Evolutionary conservation across 768 basidiomycete species (phyloP), one percentile per base, ranked within the genome.

Genomic region (Boletus patriciae): DNA sequence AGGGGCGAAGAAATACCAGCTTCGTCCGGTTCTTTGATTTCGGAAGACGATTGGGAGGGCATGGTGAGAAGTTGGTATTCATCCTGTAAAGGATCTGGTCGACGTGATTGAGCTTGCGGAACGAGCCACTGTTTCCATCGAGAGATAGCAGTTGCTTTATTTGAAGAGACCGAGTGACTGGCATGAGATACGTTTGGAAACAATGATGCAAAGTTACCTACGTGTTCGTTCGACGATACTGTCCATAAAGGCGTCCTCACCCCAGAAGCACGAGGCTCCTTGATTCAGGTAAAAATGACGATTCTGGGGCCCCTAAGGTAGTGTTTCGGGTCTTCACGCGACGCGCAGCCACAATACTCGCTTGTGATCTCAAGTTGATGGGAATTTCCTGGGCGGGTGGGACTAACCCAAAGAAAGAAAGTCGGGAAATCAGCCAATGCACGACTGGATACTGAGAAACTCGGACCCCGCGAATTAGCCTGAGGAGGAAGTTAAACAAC

Each of bases 21-120:
- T 40, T 64, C 65, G 6, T 59, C 54, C 6, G 18, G 43, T 16
- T 55, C 67, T 23, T 58, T 61, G 27, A 46, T 15, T 19, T 18
- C 46, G 4, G 40, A 54, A 33, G 59, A 31, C 6, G 61, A 45
- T 13, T 62, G 59, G 3, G 21, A 3, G 21, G 59, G 45, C 27
- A 42, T 41, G 9, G 50, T 0, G 13, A 68, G 68, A 19, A 59
- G 68, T 25, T 61, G 68, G 18, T 70, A 68, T 49, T 70, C 68
- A 11, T 54, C 63, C 2, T 65, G 57, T 15, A 46, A 31, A 1
- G 60, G 47, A 29, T 62, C 52, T 0, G 62, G 60, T 59, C 57
- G 65, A 45, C 31, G 31, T 21, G 58, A 19, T 4, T 41, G 21
- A 5, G 12, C 10, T 27, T 36, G 46, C 3, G 51, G 44, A 44